Percentiles rank a stretch among this genome's conserved stretches.
Conservation (phyloP, 768 basidiomycete genomes). For the Hygrocybe punicea region DNA sequence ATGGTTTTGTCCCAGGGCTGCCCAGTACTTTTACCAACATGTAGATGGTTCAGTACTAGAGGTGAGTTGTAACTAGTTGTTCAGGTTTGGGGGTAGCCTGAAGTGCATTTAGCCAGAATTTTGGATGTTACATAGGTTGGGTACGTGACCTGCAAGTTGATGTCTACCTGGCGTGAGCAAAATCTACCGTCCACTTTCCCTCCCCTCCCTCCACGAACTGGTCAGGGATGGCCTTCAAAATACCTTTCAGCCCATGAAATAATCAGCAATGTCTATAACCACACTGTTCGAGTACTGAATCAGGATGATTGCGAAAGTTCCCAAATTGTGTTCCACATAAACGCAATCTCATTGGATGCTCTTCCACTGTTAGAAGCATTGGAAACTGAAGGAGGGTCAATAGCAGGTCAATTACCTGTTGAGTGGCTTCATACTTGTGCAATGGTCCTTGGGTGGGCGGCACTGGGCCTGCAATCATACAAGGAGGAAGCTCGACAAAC, state of each 20-base stretch:
- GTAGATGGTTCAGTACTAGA: no score
- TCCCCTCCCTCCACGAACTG: not conserved
- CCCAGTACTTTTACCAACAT: no score
- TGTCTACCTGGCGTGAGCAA: not conserved
- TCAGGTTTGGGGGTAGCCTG: no score
- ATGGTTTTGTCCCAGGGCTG: no score
- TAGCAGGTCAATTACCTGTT: not conserved
- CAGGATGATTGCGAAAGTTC: slow-evolving; percentile 1
- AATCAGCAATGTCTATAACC: not conserved
- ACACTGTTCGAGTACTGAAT: not conserved
- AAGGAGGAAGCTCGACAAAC: not conserved
- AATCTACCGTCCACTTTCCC: not conserved
- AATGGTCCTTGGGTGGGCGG: not conserved
- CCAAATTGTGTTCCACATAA: not conserved
- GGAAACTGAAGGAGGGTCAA: not conserved
- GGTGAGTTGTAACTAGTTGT: no score
- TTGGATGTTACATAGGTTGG: not conserved
- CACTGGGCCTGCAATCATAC: not conserved
- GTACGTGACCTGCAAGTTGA: not conserved
- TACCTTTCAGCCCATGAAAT: not conserved
- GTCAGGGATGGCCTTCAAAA: slow-evolving; percentile 2
- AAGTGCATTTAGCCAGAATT: not conserved
- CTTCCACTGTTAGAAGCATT: not conserved
- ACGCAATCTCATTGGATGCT: not conserved
- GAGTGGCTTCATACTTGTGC: not conserved